Percentiles rank a stretch among this genome's conserved stretches.
Conservation (phyloP, 306 rosid genomes). For the Herpetospermum pedunculosum region DNA sequence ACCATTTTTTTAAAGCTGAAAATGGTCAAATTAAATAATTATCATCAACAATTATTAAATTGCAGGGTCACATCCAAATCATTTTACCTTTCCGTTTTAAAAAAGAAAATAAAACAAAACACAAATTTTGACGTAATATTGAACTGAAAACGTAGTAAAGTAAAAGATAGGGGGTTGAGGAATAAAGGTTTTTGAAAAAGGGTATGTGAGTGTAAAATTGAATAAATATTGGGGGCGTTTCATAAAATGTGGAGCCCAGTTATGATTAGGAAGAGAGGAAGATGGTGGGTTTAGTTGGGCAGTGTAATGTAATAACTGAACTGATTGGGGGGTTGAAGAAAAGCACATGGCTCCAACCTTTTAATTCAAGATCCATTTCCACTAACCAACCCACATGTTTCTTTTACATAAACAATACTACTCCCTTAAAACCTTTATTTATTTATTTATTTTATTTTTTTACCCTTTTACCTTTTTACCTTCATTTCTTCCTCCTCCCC, state of each 20-base stretch:
- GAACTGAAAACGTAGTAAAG: background rate
- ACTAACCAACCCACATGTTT: background rate
- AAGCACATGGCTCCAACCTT: constrained; percentile 4
- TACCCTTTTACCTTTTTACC: background rate
- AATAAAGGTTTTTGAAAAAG: background rate
- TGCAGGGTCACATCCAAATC: constrained; percentile 1
- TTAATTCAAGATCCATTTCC: background rate
- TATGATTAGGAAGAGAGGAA: background rate
- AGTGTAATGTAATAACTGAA: background rate
- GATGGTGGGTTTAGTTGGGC: background rate
- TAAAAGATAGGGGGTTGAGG: background rate
- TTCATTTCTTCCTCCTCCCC: background rate
- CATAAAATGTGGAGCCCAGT: background rate
- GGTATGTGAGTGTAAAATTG: background rate
- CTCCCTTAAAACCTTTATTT: background rate
- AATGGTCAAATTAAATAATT: constrained; percentile 4
- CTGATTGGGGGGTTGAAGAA: background rate
- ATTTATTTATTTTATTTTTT: background rate
- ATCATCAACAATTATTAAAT: background rate
- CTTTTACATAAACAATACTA: background rate
- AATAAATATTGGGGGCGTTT: background rate
- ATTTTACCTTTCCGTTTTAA: background rate
- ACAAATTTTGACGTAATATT: background rate
- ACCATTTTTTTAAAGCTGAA: background rate
- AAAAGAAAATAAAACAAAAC: background rate